A percentile compares a stretch with the other conserved stretches of the same genome.
These are phyloP conservation scores for Boletales sp. DNA, from an alignment of 768 basidiomycete species.

Conservation along the genomic window DNA sequence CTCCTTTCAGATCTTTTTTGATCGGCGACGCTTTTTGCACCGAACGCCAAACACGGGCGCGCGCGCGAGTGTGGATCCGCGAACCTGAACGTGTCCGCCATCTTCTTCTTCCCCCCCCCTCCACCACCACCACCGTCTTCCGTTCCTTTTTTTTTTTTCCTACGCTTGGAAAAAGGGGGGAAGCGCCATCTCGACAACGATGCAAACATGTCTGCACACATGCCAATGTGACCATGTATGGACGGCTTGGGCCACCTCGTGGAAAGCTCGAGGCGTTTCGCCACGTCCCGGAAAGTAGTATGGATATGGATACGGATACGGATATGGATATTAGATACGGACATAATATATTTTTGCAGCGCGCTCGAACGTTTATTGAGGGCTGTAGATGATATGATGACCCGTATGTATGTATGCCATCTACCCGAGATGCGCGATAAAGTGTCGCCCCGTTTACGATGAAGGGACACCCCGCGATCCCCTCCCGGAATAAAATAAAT, in stretches of 20 bases:
- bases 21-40: too few relatives aligned
- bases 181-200: neutral
- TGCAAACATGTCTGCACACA: too few relatives aligned
- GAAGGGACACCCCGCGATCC: neutral
- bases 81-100: constrained; percentile 1
- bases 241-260: constrained; percentile 21
- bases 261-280: constrained; percentile 24
- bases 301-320: too few relatives aligned
- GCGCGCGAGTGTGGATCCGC: neutral
- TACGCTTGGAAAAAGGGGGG: neutral
- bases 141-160: neutral
- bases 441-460: too few relatives aligned
- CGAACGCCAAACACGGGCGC: too few relatives aligned
- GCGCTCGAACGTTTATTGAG: too few relatives aligned
- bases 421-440: constrained; percentile 20
- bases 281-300: neutral
- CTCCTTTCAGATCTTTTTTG: too few relatives aligned
- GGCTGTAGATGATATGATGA: too few relatives aligned
- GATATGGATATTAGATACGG: too few relatives aligned
- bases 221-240: constrained; percentile 23
- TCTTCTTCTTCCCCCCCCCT: too few relatives aligned
- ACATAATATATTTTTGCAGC: too few relatives aligned
- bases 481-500: too few relatives aligned
- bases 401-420: constrained; percentile 8
- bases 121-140: neutral